These are phyloP conservation scores for Pelargonium cotyledonis DNA, from an alignment of 441 rosid genomes.

Conservation along the genomic window DNA sequence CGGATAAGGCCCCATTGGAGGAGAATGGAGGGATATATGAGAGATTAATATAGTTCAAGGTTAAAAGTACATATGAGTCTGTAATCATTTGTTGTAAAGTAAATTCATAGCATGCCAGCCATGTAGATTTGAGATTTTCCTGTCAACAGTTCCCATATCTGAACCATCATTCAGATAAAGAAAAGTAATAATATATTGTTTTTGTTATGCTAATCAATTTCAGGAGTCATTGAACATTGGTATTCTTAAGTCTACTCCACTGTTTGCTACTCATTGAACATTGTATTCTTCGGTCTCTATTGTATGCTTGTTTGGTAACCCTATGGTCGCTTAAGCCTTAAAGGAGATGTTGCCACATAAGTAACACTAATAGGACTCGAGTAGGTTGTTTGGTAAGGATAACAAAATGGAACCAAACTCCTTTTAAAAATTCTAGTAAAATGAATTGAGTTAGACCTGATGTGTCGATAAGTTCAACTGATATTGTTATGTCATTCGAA, in stretches of 20 bases:
- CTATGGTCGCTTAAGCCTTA: no score
- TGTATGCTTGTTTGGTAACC: no score
- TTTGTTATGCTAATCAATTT: neutral
- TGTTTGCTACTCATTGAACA: neutral
- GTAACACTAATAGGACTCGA: no score
- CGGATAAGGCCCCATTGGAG: neutral
- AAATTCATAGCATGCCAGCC: neutral
- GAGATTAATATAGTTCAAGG: constrained; percentile 1
- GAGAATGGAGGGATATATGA: neutral
- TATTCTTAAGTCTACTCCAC: neutral
- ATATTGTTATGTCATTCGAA: no score
- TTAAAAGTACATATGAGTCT: constrained; percentile 1
- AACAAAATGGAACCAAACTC: no score
- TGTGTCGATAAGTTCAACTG: no score
- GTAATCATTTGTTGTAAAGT: constrained; percentile 7
- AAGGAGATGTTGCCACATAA: no score
- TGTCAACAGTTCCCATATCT: neutral
- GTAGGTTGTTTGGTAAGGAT: no score
- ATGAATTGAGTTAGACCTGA: no score
- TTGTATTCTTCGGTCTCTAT: no score
- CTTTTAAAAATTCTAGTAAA: no score
- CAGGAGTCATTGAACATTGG: neutral
- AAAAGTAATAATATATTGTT: neutral
- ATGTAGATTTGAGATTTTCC: neutral
- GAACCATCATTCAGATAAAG: neutral